phyloP scores from a whole-genome alignment of 257 asterid species.

The Lavandula angustifolia region DNA sequence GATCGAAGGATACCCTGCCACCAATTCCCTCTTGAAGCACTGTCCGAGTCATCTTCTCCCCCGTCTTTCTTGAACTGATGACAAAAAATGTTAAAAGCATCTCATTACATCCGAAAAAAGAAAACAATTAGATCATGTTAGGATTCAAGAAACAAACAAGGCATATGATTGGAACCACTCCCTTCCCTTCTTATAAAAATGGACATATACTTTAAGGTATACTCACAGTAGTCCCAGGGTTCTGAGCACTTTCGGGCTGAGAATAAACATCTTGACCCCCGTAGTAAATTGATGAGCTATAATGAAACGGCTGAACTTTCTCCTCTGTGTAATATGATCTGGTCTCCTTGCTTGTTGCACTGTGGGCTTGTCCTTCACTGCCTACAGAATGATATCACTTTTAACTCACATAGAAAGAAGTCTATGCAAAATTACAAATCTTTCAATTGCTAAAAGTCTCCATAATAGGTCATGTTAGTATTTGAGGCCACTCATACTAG shows the following conservation, averaged over 20 bases:
- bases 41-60: constrained; percentile 37
- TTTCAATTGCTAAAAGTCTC: neutral
- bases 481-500: too few species aligned
- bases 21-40: too few species aligned
- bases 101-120: neutral
- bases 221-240: constrained; percentile 58
- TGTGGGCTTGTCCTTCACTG: constrained; percentile 39
- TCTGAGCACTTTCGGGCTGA: constrained; percentile 56
- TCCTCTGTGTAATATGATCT: constrained; percentile 51
- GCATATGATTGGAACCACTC: too few species aligned
- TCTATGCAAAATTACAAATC: too few species aligned
- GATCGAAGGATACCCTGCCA: constrained; percentile 56
- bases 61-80: constrained; percentile 56
- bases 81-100: neutral
- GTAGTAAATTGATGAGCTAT: constrained; percentile 83
- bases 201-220: neutral
- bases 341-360: constrained; percentile 36
- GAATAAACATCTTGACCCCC: constrained; percentile 84
- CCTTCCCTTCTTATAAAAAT: too few species aligned
- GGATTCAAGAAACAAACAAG: too few species aligned
- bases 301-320: constrained; percentile 60
- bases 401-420: neutral
- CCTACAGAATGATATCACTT: constrained; percentile 13
- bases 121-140: too few species aligned
- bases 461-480: neutral